Base-by-base conservation (phyloP, 352 stramenopile genomes). In the Salisapilia sapeloensis region DNA sequence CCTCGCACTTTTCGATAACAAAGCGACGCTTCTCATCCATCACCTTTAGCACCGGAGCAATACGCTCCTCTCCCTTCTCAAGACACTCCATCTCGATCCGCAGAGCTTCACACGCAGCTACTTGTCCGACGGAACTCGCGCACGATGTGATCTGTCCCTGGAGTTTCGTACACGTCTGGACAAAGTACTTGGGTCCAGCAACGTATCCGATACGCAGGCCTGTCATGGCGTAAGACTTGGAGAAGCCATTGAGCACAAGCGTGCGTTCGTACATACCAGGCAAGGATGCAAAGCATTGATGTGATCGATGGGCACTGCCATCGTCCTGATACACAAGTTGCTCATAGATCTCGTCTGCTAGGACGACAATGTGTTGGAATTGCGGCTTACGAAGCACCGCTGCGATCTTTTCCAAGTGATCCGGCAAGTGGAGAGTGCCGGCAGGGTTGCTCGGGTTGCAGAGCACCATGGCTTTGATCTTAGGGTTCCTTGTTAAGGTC, bases 391-490 rank as follows among this genome's bases (percentile, higher is more conserved):
- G 55, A 5, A 81, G 43, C 26, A 81, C 57, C 0, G 42, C 52
- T 26, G 64, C 64, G 26, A 80, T 75, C 36, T 53, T 40, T 23
- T 65, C 56, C 9, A 80, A 43, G 17, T 70, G 58, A 10, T 60
- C 44, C 24, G 56, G 53, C 20, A 60, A 52, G 12, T 95, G 75
- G 1, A 92, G 48, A 19, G 66, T 81, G 17, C 86, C 84, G 1
- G 92, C 92, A 4, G 92, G 92, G 64, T 98, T 98, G 33, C 75
- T 96, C 10, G 92, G 93, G 56, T 97, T 97, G 59, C 91, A 98
- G 18, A 98, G 58, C 38, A 98, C 96, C 15, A 98, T 50, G 12
- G 80, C 53, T 51, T 94, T 94, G 22, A 69, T 62, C 17, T 70
- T 58, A 20, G 75, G 58, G 50, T 76, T 55, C 15, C 56, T 54